A percentile compares a stretch with the other conserved stretches of the same genome.
These are phyloP conservation scores for Aciculosporium take DNA, from an alignment of 2,329 filamentous ascomycete species.

Conservation along the genomic window DNA sequence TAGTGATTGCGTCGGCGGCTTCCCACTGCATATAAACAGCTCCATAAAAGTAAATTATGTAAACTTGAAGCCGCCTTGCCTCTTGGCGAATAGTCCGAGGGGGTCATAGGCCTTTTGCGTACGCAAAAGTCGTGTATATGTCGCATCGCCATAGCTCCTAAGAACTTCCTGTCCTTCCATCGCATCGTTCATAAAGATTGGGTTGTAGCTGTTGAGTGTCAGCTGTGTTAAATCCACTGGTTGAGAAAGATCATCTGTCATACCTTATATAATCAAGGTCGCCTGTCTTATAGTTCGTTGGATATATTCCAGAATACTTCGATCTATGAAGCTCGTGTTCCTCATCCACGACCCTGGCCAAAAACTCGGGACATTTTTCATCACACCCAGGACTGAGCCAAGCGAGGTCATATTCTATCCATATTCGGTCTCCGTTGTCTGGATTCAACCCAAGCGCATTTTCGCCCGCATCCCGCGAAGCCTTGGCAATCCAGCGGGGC, in stretches of 20 bases:
- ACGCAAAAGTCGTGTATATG: slow-evolving; percentile 6
- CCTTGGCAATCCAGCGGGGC: slow-evolving; percentile 7
- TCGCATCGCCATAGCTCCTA: slow-evolving; percentile 9
- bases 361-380: slow-evolving; percentile 6
- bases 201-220: slow-evolving; percentile 9
- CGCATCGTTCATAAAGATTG: slow-evolving; percentile 14
- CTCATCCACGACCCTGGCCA: slow-evolving; percentile 4
- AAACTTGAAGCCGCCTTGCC: slow-evolving; percentile 7
- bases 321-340: slow-evolving; percentile 7
- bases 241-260: background rate
- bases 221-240: background rate
- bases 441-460: slow-evolving; percentile 15
- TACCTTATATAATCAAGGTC: slow-evolving; percentile 9
- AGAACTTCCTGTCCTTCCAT: slow-evolving; percentile 9
- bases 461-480: slow-evolving; percentile 8
- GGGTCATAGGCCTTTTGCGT: slow-evolving; percentile 9
- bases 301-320: slow-evolving; percentile 9
- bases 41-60: no score
- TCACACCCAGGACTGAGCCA: slow-evolving; percentile 13
- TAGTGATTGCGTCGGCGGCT: no score
- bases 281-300: slow-evolving; percentile 11
- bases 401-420: slow-evolving; percentile 18
- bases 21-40: no score
- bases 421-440: slow-evolving; percentile 14
- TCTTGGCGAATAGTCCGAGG: slow-evolving; percentile 5